Evolutionary conservation across 306 rosid species (phyloP), one percentile per base, ranked within the genome.

Genomic region (Fagus sylvatica): DNA sequence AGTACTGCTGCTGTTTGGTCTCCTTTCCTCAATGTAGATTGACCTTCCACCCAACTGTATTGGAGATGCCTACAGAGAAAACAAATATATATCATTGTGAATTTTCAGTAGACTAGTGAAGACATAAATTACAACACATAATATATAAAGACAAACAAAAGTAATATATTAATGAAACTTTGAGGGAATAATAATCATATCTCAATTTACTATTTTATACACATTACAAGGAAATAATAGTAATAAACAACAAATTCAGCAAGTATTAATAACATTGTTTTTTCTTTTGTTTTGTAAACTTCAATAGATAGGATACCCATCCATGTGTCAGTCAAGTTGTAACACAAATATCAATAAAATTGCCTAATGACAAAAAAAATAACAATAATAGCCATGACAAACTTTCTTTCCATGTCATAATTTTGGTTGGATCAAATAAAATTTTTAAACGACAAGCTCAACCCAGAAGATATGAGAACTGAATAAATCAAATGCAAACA

Each of bases 21-120:
- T 93, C 40, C 96, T 92, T 82, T 90, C 97, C 87, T 93, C 96
- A 37, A 95, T 86, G 87, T 93, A 93, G 64, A 95, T 87, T 86
- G 85, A 96, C 80, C 98, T 89, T 81, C 98, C 99, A 79, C 87
- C 96, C 81, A 96, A 83, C 54, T 86, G 94, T 73, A 93, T 86
- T 8, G 98, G 97, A 76, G 99, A 95, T n/a, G 97, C 97, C 97
- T 95, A 77, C 73, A 84, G 17, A 72, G 53, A 81, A 69, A 76
- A 81, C 34, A 2, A 16, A 62, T 7, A 39, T 2, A 16, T 2
- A 65, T 37, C 48, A 37, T 36, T 65, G 2, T 12, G 6, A 65
- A 64, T 36, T 65, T 61, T 37, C 49, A 1, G 7, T 15, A 37
- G 30, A 65, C 16, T 19, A 37, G 16, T 65, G 15, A 39, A 65